A percentile compares a stretch with the other conserved stretches of the same genome.
Evolutionary conservation across 495 filamentous ascomycete species (phyloP).

Genomic region (Annulohypoxylon bovei): DNA sequence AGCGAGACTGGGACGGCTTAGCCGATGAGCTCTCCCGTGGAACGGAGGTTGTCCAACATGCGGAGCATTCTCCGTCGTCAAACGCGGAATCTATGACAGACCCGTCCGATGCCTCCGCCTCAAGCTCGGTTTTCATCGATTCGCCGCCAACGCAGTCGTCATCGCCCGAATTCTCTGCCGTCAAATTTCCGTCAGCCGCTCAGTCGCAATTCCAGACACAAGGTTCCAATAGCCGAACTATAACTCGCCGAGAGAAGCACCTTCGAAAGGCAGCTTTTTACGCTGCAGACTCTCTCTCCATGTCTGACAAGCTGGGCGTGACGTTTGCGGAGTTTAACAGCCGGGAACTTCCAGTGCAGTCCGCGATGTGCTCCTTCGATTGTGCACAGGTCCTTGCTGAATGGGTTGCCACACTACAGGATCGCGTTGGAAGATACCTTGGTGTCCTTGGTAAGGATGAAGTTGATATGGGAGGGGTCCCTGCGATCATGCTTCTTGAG

Average conservation of each 20-base stretch:
- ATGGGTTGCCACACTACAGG: slow-evolving; percentile 94
- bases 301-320: slow-evolving; percentile 87
- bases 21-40: slow-evolving; percentile 88
- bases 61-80: slow-evolving; percentile 69
- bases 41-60: slow-evolving; percentile 76
- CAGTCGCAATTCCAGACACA: slow-evolving; percentile 43
- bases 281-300: slow-evolving; percentile 89
- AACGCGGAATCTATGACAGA: slow-evolving; percentile 64
- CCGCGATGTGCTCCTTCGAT: slow-evolving; percentile 92
- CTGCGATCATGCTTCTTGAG: slow-evolving; percentile 88
- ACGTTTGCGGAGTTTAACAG: slow-evolving; percentile 88
- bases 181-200: slow-evolving; percentile 46
- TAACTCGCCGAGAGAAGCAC: slow-evolving; percentile 77
- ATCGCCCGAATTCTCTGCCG: slow-evolving; percentile 58
- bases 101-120: slow-evolving; percentile 58
- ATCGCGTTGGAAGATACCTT: slow-evolving; percentile 87
- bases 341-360: slow-evolving; percentile 91
- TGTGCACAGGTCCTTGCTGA: slow-evolving; percentile 97
- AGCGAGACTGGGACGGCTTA: slow-evolving; percentile 92
- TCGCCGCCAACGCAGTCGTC: slow-evolving; percentile 65
- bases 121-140: slow-evolving; percentile 62
- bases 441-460: slow-evolving; percentile 87
- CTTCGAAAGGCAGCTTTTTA: slow-evolving; percentile 94
- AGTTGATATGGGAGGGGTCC: slow-evolving; percentile 78
- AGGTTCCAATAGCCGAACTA: slow-evolving; percentile 44